These are phyloP conservation scores for Colletotrichum plurivorum DNA, from an alignment of 2,329 filamentous ascomycete species.

Conservation along the genomic window DNA sequence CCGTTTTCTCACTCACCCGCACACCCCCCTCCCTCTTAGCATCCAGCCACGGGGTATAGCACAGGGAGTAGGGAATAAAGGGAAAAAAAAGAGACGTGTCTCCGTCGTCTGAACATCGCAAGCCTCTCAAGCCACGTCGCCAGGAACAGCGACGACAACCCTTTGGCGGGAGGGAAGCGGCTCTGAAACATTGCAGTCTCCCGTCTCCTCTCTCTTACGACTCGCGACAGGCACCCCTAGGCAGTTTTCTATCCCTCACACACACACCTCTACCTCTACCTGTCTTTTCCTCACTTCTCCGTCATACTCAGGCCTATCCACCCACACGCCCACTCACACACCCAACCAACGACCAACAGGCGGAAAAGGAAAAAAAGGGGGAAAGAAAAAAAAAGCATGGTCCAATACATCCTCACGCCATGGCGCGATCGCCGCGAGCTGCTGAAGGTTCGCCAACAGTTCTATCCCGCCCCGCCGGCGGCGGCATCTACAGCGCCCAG, in stretches of 20 bases:
- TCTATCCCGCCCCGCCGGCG: constrained; percentile 65
- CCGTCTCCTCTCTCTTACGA: neutral
- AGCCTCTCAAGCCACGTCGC: constrained; percentile 10
- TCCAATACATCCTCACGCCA: constrained; percentile 80
- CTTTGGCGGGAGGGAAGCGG: neutral
- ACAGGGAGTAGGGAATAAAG: neutral
- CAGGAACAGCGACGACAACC: constrained; percentile 11
- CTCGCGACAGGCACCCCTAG: neutral
- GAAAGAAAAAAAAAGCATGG: constrained; percentile 60
- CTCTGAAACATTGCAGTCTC: constrained; percentile 15
- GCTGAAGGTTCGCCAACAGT: constrained; percentile 73
- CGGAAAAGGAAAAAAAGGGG: neutral
- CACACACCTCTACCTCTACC: too few relatives aligned
- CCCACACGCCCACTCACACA: neutral
- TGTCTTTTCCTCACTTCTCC: too few relatives aligned
- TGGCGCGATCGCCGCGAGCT: constrained; percentile 79
- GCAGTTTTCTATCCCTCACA: too few relatives aligned
- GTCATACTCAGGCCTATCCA: too few relatives aligned
- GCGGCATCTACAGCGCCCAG: constrained; percentile 29
- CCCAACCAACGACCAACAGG: neutral
- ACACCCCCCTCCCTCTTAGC: neutral
- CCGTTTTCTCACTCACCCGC: neutral
- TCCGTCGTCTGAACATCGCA: constrained; percentile 4
- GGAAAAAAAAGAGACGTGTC: neutral
- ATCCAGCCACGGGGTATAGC: neutral